Conservation (phyloP, 345 rosid species). For the Brassica napus region DNA sequence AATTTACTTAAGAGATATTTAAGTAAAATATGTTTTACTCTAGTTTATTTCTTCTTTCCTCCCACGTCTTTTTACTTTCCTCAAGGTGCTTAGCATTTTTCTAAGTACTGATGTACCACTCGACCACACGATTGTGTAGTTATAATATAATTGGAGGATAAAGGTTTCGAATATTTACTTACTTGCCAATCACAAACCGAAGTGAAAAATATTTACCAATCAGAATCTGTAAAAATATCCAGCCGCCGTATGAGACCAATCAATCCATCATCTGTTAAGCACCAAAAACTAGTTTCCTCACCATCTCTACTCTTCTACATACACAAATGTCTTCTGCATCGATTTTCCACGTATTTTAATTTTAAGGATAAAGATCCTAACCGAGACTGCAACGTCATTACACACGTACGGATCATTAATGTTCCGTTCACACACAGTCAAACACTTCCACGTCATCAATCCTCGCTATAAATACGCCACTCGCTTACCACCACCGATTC, state of each 20-base stretch:
- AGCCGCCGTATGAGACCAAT: conserved; percentile 9
- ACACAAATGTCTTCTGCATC: conserved; percentile 9
- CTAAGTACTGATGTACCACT: too few relatives aligned
- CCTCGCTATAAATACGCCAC: conserved; percentile 14
- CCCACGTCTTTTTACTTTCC: too few relatives aligned
- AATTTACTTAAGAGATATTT: too few relatives aligned
- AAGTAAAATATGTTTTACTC: too few relatives aligned
- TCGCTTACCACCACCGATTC: not conserved
- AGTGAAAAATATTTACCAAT: not conserved
- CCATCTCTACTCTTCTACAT: not conserved
- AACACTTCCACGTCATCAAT: not conserved
- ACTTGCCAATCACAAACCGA: too few relatives aligned
- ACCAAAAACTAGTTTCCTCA: conserved; percentile 14
- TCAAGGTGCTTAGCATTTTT: too few relatives aligned
- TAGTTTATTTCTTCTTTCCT: too few relatives aligned
- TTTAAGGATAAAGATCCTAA: conserved; percentile 13
- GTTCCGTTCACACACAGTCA: conserved; percentile 33
- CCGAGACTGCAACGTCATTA: conserved; percentile 36
- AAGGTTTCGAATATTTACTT: too few relatives aligned
- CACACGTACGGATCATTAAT: conserved; percentile 30
- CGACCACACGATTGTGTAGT: too few relatives aligned
- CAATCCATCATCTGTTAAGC: not conserved
- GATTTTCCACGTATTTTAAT: conserved; percentile 13
- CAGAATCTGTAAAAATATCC: not conserved
- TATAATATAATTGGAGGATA: too few relatives aligned